Conservation (phyloP, 1,139 yeast species). For the Pichia sp. region DNA sequence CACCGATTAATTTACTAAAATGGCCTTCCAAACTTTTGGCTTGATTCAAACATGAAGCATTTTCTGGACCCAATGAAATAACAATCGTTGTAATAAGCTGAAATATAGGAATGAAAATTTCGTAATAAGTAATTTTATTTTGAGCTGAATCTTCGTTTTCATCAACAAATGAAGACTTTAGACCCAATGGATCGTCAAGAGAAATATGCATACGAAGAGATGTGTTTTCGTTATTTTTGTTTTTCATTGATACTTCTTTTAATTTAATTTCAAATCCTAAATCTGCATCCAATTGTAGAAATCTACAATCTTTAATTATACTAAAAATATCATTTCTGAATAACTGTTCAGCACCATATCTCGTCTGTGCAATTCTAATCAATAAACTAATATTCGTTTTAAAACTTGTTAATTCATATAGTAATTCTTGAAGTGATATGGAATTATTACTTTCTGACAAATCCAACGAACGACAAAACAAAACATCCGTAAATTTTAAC, state of each 20-base stretch:
- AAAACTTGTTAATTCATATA: conserved; percentile 71
- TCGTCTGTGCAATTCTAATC: conserved; percentile 67
- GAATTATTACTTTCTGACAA: conserved; percentile 12
- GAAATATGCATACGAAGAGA: conserved; percentile 39
- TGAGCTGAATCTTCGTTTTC: not conserved
- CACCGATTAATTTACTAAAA: conserved; percentile 53
- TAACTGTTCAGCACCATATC: conserved; percentile 69
- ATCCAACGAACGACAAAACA: conserved; percentile 36
- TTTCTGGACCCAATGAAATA: conserved; percentile 74
- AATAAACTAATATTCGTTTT: conserved; percentile 65
- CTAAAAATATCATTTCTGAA: conserved; percentile 69
- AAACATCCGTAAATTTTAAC: conserved; percentile 61
- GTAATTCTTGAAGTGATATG: conserved; percentile 46
- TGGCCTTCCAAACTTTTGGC: conserved; percentile 47
- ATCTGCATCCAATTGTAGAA: conserved; percentile 71
- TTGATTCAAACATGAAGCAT: conserved; percentile 53
- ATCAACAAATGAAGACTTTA: conserved; percentile 14
- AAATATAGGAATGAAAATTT: conserved; percentile 69
- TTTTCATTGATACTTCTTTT: conserved; percentile 14
- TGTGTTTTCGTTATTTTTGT: conserved; percentile 21
- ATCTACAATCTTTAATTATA: conserved; percentile 49
- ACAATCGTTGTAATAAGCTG: conserved; percentile 65
- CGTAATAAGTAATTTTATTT: conserved; percentile 48
- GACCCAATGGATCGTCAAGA: conserved; percentile 43
- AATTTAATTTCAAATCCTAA: conserved; percentile 52